Base-by-base conservation (phyloP, 1,284 basidiomycete species). In the Melampsora americana region DNA sequence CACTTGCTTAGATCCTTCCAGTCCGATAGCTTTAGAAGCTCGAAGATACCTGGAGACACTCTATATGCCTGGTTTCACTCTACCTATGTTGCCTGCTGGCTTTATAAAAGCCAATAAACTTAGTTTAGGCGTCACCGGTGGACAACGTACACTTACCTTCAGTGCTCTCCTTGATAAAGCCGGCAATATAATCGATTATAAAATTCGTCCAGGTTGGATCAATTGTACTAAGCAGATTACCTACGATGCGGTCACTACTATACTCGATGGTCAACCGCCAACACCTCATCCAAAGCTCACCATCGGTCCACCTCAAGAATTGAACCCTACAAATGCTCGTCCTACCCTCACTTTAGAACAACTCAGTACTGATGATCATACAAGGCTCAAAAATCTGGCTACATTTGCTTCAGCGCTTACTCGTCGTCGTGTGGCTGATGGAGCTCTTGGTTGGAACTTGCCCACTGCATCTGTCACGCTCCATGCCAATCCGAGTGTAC, bases 131-230 rank as follows among this genome's bases (percentile, higher is more conserved):
- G 83, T 84, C 56, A 83, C 87, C 76, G 30, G 77, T 77, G 11
- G 78, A 67, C 82, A 82, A 77, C 73, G 79, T 12, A 89, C 89
- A 0, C 81, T 99, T 79, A 90, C 92, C 0, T 94, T 98, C 84
- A 95, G 92, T 78, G 86, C 88, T 62, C 89, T 90, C 78, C 79
- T 98, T 23, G 86, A 90, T 78, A 79, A 82, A 0, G 78, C 82
- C 0, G 95, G 92, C 0, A 85, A 89, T 9, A 86, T 96, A 48
- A 79, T 87, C 18, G 92, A 95, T 68, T 86, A 87, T 79, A 85
- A 87, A 77, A 87, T 97, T 28, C 86, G 88, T 6, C 87, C 92
- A 1, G 90, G 90, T 0, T 80, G 91, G 65, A 85, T 97, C 65
- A 86, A 88, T 68, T 91, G 92, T 75, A 84, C 94, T 46, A 83